These are phyloP conservation scores for Ogataea saltuana DNA, from an alignment of 805 yeast species.

Conservation along the genomic window DNA sequence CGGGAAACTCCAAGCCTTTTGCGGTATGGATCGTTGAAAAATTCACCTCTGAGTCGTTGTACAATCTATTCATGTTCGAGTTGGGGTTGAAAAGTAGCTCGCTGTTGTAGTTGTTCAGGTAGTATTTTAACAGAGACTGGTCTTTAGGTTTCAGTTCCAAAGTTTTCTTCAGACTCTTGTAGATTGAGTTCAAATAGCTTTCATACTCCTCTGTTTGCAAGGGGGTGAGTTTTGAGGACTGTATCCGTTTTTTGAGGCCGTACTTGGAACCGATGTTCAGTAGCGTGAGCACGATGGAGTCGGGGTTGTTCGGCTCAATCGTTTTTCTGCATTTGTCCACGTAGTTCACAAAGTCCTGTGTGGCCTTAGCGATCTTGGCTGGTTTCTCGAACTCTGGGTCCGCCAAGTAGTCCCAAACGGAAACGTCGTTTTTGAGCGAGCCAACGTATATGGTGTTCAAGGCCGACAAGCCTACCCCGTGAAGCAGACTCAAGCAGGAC, in stretches of 20 bases:
- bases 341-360: constrained; percentile 15
- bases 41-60: constrained; percentile 42
- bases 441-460: constrained; percentile 21
- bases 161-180: constrained; percentile 32
- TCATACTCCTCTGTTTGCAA: constrained; percentile 30
- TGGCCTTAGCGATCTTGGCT: constrained; percentile 6
- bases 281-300: constrained; percentile 37
- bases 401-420: constrained; percentile 26
- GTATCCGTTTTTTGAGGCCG: constrained; percentile 37
- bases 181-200: constrained; percentile 38
- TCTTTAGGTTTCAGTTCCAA: constrained; percentile 28
- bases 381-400: constrained; percentile 14
- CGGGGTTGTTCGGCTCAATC: constrained; percentile 38
- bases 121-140: constrained; percentile 39
- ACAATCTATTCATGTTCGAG: constrained; percentile 25
- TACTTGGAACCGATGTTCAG: constrained; percentile 36
- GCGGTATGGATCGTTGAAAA: constrained; percentile 73
- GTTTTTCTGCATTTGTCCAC: constrained; percentile 24
- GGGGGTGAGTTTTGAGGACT: constrained; percentile 13
- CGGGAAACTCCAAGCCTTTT: constrained; percentile 73
- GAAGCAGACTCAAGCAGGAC: constrained; percentile 26
- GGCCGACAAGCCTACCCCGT: constrained; percentile 25
- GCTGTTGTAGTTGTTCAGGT: constrained; percentile 43
- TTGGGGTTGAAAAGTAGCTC: constrained; percentile 26
- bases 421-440: constrained; percentile 24